A percentile compares a stretch with the other conserved stretches of the same genome.
Conservation (phyloP, 176 grass and related monocot genomes). For the barley (Hordeum vulgare) region DNA sequence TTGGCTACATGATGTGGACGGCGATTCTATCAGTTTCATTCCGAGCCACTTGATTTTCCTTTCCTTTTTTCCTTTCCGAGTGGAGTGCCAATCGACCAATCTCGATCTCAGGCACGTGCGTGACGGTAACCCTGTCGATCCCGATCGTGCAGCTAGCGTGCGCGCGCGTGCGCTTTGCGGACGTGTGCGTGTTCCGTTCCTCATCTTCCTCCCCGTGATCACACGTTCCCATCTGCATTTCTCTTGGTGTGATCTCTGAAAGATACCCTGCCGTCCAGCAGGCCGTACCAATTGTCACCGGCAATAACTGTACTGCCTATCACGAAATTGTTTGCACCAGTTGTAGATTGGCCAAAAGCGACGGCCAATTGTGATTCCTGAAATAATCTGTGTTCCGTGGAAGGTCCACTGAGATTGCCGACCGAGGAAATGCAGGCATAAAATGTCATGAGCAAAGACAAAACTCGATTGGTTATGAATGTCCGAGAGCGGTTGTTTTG, state of each 20-base stretch:
- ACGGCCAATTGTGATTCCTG: background rate
- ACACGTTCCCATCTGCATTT: background rate
- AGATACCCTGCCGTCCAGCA: background rate
- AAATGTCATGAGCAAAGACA: background rate
- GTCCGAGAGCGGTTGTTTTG: too few relatives aligned
- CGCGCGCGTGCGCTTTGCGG: background rate
- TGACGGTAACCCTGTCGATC: background rate
- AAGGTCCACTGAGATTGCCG: background rate
- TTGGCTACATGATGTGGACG: background rate
- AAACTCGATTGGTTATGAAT: too few relatives aligned
- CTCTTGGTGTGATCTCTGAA: background rate
- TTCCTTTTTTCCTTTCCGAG: background rate
- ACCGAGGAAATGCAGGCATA: background rate
- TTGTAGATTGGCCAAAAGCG: conserved; percentile 5
- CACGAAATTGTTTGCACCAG: background rate
- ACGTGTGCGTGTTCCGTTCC: background rate
- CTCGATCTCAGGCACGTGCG: background rate
- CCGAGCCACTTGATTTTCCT: background rate
- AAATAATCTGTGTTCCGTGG: background rate
- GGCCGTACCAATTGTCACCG: background rate
- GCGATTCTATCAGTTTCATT: background rate
- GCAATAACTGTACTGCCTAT: background rate
- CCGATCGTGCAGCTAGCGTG: background rate
- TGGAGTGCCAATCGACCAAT: background rate
- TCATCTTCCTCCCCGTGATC: background rate